These are phyloP conservation scores for Phellopilus nigrolimitatus DNA, from an alignment of 1,284 basidiomycete species.

Conservation along the genomic window DNA sequence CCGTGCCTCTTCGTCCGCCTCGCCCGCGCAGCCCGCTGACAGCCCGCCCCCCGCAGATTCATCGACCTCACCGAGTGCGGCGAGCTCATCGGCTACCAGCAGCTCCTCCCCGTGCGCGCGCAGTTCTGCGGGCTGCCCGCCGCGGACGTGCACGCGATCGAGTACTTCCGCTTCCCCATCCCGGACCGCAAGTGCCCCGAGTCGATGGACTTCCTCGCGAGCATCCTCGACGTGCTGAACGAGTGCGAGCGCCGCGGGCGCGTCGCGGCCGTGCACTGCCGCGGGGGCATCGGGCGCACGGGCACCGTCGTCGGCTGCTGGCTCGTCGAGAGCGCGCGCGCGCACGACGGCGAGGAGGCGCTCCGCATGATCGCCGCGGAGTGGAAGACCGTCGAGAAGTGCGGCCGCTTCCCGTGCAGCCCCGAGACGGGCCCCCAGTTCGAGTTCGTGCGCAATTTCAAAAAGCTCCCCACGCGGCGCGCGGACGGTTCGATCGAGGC, in stretches of 20 bases:
- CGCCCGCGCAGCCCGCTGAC: background rate
- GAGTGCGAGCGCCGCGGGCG: conserved; percentile 53
- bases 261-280: conserved; percentile 65
- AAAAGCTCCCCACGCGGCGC: no score
- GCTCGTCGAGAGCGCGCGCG: conserved; percentile 63
- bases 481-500: no score
- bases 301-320: conserved; percentile 74
- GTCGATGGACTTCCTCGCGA: conserved; percentile 48
- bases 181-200: conserved; percentile 61
- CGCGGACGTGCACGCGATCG: conserved; percentile 35
- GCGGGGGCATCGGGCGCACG: conserved; percentile 71
- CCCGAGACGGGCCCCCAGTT: conserved; percentile 76
- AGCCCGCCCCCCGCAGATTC: conserved; percentile 32
- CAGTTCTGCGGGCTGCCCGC: conserved; percentile 48
- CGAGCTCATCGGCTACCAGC: conserved; percentile 61
- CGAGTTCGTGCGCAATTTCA: conserved; percentile 58
- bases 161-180: conserved; percentile 74
- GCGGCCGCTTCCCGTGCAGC: conserved; percentile 62
- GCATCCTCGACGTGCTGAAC: conserved; percentile 50
- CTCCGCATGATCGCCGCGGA: conserved; percentile 57
- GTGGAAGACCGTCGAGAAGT: conserved; percentile 73
- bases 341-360: conserved; percentile 57
- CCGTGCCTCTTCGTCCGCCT: background rate
- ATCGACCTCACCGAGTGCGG: conserved; percentile 72
- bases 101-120: conserved; percentile 51